phyloP scores from a whole-genome alignment of 306 rosid genomes.

The Crotalaria pallida region DNA sequence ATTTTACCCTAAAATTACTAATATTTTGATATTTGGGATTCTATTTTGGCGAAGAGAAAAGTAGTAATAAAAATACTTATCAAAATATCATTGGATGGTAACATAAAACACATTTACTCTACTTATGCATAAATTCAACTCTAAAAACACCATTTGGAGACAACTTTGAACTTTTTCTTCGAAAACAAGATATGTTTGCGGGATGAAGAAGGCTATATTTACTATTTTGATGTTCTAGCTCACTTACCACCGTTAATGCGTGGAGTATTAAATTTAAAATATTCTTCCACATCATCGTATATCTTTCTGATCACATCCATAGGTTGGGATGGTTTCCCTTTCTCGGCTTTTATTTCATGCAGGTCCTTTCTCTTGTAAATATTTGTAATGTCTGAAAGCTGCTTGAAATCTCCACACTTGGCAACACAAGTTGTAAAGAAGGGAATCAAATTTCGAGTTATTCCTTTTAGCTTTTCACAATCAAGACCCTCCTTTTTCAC shows the following conservation, averaged over 20 bases:
- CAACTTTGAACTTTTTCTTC: not conserved
- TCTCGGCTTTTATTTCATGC: not conserved
- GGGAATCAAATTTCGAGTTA: slow-evolving; percentile 32
- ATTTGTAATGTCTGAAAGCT: slow-evolving; percentile 17
- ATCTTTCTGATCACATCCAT: slow-evolving; percentile 1
- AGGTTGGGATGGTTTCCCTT: not conserved
- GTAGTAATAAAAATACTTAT: too few species aligned
- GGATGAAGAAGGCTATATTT: not conserved
- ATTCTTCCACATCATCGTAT: slow-evolving; percentile 7
- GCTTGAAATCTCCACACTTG: slow-evolving; percentile 23
- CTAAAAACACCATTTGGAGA: too few species aligned
- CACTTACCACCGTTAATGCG: slow-evolving; percentile 2
- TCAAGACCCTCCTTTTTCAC: slow-evolving; percentile 22
- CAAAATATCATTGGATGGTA: too few species aligned
- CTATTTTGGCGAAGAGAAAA: too few species aligned
- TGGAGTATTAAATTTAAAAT: slow-evolving; percentile 28
- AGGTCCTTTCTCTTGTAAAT: slow-evolving; percentile 13
- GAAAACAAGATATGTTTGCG: not conserved
- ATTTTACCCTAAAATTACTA: too few species aligned
- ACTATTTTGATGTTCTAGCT: not conserved
- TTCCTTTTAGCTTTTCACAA: slow-evolving; percentile 22
- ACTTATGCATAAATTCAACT: too few species aligned
- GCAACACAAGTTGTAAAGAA: not conserved
- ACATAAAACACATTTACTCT: too few species aligned
- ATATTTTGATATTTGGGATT: too few species aligned